Percentiles rank a stretch among this genome's conserved stretches.
Evolutionary conservation across 768 basidiomycete genomes (phyloP).

Genomic region (Rhodotorula babjevae): DNA sequence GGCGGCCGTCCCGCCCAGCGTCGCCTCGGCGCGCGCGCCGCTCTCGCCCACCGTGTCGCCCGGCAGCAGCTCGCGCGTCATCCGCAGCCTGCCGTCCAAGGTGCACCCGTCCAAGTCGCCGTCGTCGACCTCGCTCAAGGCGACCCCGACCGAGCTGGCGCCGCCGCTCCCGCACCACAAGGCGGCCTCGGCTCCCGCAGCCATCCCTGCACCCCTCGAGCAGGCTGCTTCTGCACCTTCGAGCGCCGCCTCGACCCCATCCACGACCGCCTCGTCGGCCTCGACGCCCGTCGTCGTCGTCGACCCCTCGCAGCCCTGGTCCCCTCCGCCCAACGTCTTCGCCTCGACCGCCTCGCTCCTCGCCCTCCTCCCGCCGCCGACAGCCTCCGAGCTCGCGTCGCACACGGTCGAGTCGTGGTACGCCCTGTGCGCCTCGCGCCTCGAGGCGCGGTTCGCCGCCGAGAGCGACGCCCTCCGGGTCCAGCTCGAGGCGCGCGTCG

Average conservation of each 20-base stretch:
- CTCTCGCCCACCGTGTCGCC: background rate
- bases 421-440: background rate
- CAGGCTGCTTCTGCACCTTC: too few species aligned
- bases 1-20: background rate
- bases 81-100: constrained; percentile 18
- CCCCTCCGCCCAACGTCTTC: constrained; percentile 13
- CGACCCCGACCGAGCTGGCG: background rate
- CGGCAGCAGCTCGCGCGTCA: background rate
- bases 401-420: constrained; percentile 16
- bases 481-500: background rate
- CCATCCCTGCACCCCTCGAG: background rate
- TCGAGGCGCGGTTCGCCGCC: background rate
- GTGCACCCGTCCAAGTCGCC: constrained; percentile 20
- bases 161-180: constrained; percentile 5
- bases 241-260: background rate
- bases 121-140: constrained; percentile 6
- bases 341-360: background rate
- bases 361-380: constrained; percentile 14
- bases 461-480: background rate
- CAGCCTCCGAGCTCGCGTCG: background rate
- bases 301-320: background rate
- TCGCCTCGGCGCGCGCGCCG: background rate
- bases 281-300: background rate
- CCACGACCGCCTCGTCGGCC: background rate
- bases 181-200: background rate